Conservation (phyloP, 176 grass and related monocot species). For the Lolium rigidum region DNA sequence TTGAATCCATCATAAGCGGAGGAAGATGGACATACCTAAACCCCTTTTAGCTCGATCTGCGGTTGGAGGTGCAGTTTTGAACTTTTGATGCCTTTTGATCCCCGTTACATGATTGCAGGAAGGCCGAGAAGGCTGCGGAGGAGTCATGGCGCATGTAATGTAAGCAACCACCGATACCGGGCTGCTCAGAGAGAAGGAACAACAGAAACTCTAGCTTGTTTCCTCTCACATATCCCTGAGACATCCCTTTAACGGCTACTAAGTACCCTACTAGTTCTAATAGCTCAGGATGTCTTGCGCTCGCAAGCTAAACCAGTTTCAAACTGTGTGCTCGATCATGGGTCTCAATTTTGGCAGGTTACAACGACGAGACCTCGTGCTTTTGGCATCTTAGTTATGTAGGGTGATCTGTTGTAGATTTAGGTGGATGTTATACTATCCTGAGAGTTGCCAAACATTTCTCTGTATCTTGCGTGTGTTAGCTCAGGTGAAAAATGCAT, state of each 20-base stretch:
- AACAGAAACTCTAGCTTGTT: background rate
- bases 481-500: too few relatives aligned
- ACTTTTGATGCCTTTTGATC: background rate
- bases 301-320: background rate
- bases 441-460: background rate
- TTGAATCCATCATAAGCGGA: background rate
- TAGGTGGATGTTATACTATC: background rate
- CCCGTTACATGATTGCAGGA: background rate
- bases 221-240: background rate
- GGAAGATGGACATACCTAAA: background rate
- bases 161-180: background rate
- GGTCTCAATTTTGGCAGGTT: background rate
- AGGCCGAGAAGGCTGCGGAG: background rate
- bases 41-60: background rate
- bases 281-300: background rate
- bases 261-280: background rate
- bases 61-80: background rate
- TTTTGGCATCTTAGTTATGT: background rate
- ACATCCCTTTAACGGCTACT: too few relatives aligned
- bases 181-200: background rate
- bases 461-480: background rate
- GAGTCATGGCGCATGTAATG: background rate
- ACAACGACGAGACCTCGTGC: background rate
- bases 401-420: background rate
- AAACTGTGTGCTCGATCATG: background rate